phyloP scores from a whole-genome alignment of 2,329 filamentous ascomycete genomes.

The Ophiostoma pallidulum region DNA sequence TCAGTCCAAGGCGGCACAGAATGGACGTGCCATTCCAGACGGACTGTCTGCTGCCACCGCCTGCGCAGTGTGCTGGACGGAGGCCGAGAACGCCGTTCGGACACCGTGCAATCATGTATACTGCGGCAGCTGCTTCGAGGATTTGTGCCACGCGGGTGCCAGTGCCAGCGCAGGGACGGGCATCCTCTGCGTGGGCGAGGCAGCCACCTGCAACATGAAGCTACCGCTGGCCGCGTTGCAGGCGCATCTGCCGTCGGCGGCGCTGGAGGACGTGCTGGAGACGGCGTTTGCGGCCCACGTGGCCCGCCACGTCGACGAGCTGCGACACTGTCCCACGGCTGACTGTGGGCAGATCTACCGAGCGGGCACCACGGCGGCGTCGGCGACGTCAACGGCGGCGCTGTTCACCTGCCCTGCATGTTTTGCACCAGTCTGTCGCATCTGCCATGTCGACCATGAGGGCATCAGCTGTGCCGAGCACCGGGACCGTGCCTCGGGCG shows the following conservation, averaged over 20 bases:
- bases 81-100: slow-evolving; percentile 26
- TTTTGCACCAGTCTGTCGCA: slow-evolving; percentile 25
- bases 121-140: slow-evolving; percentile 33
- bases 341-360: slow-evolving; percentile 36
- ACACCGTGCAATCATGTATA: slow-evolving; percentile 33
- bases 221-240: slow-evolving; percentile 23
- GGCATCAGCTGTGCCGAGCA: slow-evolving; percentile 12
- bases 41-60: background rate
- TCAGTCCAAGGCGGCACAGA: too few species aligned
- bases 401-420: slow-evolving; percentile 30
- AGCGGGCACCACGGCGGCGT: slow-evolving; percentile 8
- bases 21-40: background rate
- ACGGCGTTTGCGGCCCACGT: slow-evolving; percentile 29
- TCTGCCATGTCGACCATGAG: slow-evolving; percentile 27
- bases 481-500: background rate
- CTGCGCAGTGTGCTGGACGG: slow-evolving; percentile 29
- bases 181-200: slow-evolving; percentile 13
- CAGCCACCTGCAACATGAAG: slow-evolving; percentile 17
- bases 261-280: slow-evolving; percentile 30
- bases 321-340: slow-evolving; percentile 34
- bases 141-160: slow-evolving; percentile 23
- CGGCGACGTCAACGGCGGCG: background rate
- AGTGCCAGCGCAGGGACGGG: background rate
- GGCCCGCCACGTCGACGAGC: slow-evolving; percentile 21
- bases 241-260: slow-evolving; percentile 22